Conservation (phyloP, 2,329 filamentous ascomycete genomes). For the Emmonsia crescens region DNA sequence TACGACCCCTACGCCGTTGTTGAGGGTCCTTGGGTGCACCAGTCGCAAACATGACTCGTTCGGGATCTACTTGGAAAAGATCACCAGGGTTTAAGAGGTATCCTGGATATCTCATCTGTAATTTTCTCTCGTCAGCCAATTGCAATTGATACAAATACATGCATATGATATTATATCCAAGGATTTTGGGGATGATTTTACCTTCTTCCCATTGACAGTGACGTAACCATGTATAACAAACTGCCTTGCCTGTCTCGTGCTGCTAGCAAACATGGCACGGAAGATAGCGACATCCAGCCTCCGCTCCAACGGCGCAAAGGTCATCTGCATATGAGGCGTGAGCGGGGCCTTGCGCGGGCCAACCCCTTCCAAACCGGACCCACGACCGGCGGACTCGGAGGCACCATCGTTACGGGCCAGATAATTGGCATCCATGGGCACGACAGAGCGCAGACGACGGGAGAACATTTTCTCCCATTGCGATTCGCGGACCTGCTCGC, state of each 20-base stretch:
- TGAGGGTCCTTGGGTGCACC: slow-evolving; percentile 54
- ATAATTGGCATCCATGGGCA: slow-evolving; percentile 72
- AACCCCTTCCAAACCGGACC: slow-evolving; percentile 51
- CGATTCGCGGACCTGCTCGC: slow-evolving; percentile 84
- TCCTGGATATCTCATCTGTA: slow-evolving; percentile 77
- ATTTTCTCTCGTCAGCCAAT: too few relatives aligned
- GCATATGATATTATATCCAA: neutral
- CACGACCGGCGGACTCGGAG: slow-evolving; percentile 70
- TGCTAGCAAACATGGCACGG: slow-evolving; percentile 86
- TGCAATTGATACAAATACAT: too few relatives aligned
- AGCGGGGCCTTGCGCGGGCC: slow-evolving; percentile 19
- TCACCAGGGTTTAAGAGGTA: slow-evolving; percentile 95
- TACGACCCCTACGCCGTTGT: slow-evolving; percentile 30
- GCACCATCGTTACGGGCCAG: slow-evolving; percentile 74
- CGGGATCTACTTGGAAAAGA: slow-evolving; percentile 91
- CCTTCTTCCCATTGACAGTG: slow-evolving; percentile 93
- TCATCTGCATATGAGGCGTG: slow-evolving; percentile 94
- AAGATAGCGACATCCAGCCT: slow-evolving; percentile 91
- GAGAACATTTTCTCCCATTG: slow-evolving; percentile 93
- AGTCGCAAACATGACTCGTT: slow-evolving; percentile 79
- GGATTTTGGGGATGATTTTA: too few relatives aligned
- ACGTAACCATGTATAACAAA: slow-evolving; percentile 90
- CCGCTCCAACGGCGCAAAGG: slow-evolving; percentile 81
- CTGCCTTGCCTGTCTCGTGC: slow-evolving; percentile 81
- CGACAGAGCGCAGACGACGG: slow-evolving; percentile 65